Base-by-base conservation (phyloP, 495 filamentous ascomycete species). In the Elasticomyces elasticus region DNA sequence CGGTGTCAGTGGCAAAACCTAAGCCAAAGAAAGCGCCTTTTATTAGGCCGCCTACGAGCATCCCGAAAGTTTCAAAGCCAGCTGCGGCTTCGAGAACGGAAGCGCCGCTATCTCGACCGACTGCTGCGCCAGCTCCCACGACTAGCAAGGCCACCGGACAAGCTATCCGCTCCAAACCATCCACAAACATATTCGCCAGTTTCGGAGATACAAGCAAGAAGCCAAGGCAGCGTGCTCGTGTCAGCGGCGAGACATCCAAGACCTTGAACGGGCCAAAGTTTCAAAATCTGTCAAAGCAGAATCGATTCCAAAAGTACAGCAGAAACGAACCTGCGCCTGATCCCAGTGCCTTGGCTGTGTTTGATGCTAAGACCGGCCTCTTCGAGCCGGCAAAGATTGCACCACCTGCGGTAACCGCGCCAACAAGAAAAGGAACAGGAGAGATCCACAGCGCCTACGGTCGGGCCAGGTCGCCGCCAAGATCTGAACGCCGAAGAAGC, bases 331-430 rank as follows among this genome's bases (percentile, higher is more conserved):
- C 35, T n/a, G 46, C 55, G 9, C 60, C 60, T 3, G 49, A 62
- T 23, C 12, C 49, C 33, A 53, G 52, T 19, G 51, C 47, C 1
- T 27, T 62, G 12, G 38, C 27, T 23, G 40, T 55, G 4, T 17
- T 62, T 5, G 55, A 62, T 42, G 55, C 56, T 1, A 58, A 56
- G 24, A 58, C 58, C 26, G 58, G 58, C 22, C 52, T 24, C 17
- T 6, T 35, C n/a, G 41, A 55, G 37, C 37, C 45, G 6, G 38
- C 57, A 0, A 46, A 27, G 17, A 33, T 30, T 30, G 46, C 31
- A 30, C 15, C 58, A 1, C 27, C 41, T 9, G n/a, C 20, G 15
- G 2, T 41, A n/a, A 30, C 27, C 22, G 7, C n/a, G n/a, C n/a
- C n/a, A n/a, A n/a, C n/a, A n/a, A n/a, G n/a, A n/a, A n/a, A n/a